Conservation (phyloP, 2,329 filamentous ascomycete species). For the Xylariales sp. region DNA sequence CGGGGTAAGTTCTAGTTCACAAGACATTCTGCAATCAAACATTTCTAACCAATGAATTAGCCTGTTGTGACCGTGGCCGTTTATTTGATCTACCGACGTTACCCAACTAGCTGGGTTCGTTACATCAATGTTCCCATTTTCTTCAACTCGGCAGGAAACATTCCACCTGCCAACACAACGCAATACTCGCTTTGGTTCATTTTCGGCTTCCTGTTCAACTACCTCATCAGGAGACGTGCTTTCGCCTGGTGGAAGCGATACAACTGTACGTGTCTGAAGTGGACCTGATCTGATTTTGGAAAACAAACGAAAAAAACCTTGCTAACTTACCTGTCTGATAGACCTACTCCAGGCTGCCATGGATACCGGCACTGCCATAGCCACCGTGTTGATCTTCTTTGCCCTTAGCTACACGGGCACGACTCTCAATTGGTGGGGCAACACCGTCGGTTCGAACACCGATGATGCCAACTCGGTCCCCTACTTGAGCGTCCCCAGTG, state of each 20-base stretch:
- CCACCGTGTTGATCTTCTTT: constrained; percentile 27
- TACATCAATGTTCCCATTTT: constrained; percentile 28
- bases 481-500: constrained; percentile 22
- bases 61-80: constrained; percentile 24
- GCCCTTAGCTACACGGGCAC: constrained; percentile 24
- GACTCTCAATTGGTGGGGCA: constrained; percentile 28
- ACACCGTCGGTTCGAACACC: constrained; percentile 26
- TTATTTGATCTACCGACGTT: constrained; percentile 20
- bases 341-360: constrained; percentile 23
- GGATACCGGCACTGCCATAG: constrained; percentile 27
- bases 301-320: too few relatives aligned
- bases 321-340: neutral
- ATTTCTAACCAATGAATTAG: too few relatives aligned
- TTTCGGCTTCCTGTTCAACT: constrained; percentile 25
- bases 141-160: constrained; percentile 27
- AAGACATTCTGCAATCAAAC: too few relatives aligned
- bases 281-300: too few relatives aligned
- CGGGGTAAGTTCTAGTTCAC: constrained; percentile 15
- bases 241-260: constrained; percentile 28
- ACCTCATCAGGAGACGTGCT: constrained; percentile 21
- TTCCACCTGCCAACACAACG: constrained; percentile 25
- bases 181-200: constrained; percentile 28
- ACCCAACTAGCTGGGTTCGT: constrained; percentile 25
- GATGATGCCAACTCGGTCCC: constrained; percentile 28
- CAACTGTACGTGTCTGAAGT: constrained; percentile 23